These are phyloP conservation scores for Ophiostoma ulmi DNA, from an alignment of 2,329 filamentous ascomycete species.

Conservation along the genomic window DNA sequence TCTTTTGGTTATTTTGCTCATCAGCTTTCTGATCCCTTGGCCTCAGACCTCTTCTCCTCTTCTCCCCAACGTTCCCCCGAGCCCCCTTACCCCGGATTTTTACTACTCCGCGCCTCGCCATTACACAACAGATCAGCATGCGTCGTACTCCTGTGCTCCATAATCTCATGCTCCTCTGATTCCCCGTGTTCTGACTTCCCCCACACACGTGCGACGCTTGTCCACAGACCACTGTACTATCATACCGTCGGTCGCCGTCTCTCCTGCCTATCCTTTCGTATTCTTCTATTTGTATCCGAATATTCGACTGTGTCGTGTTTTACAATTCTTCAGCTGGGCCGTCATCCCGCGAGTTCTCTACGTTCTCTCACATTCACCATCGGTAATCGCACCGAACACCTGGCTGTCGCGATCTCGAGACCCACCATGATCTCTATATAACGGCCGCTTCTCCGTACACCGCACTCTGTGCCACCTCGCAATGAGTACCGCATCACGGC, in stretches of 20 bases:
- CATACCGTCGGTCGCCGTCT: not conserved
- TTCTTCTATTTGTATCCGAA: not conserved
- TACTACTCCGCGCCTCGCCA: slow-evolving; percentile 19
- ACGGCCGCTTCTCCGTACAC: slow-evolving; percentile 20
- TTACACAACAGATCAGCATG: slow-evolving; percentile 12
- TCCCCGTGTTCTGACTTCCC: not conserved
- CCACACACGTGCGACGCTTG: not conserved
- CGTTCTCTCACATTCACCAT: not conserved
- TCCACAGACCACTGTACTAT: no score
- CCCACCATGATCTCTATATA: slow-evolving; percentile 36
- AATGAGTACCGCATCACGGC: slow-evolving; percentile 46
- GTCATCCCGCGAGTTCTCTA: no score
- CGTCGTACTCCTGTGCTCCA: not conserved
- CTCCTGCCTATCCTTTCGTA: not conserved
- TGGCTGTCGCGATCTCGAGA: not conserved
- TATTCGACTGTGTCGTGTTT: not conserved
- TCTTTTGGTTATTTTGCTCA: no score
- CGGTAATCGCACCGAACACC: not conserved
- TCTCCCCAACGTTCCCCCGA: not conserved
- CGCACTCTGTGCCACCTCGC: slow-evolving; percentile 26
- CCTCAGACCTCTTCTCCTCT: not conserved
- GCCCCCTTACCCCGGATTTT: slow-evolving; percentile 19
- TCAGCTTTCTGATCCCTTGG: not conserved
- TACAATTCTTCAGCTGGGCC: not conserved
- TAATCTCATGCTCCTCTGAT: not conserved